Evolutionary conservation across 2,329 filamentous ascomycete genomes (phyloP).

Genomic region (Aureobasidium leucospermi): DNA sequence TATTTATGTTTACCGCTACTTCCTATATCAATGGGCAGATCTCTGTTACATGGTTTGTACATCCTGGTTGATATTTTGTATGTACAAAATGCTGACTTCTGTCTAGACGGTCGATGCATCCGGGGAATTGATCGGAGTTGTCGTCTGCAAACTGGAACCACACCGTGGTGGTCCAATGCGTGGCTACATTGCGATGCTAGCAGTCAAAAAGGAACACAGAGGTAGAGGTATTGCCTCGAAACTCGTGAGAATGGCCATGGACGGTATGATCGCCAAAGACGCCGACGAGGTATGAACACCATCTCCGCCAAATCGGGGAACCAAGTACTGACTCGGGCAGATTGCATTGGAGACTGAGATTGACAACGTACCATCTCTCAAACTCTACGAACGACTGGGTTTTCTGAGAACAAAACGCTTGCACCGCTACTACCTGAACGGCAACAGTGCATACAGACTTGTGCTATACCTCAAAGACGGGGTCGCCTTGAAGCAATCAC

Average conservation of each 20-base stretch:
- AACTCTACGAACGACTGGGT: slow-evolving; percentile 84
- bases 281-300: slow-evolving; percentile 63
- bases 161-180: slow-evolving; percentile 80
- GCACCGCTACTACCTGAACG: slow-evolving; percentile 93
- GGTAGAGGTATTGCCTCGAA: slow-evolving; percentile 79
- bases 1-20: slow-evolving; percentile 98
- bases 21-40: slow-evolving; percentile 94
- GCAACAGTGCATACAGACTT: slow-evolving; percentile 86
- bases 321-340: slow-evolving; percentile 24
- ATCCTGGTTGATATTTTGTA: slow-evolving; percentile 15
- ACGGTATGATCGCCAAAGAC: slow-evolving; percentile 74
- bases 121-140: slow-evolving; percentile 70
- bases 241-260: slow-evolving; percentile 82
- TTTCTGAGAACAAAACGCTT: slow-evolving; percentile 89
- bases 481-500: slow-evolving; percentile 35
- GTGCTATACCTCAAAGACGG: slow-evolving; percentile 69
- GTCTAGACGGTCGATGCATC: slow-evolving; percentile 12
- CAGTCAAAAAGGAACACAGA: slow-evolving; percentile 72
- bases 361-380: slow-evolving; percentile 81
- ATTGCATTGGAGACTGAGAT: slow-evolving; percentile 95
- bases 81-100: not conserved
- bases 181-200: slow-evolving; percentile 97
- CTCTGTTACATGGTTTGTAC: slow-evolving; percentile 79
- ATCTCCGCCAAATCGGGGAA: not conserved
- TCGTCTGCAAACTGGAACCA: slow-evolving; percentile 88